Evolutionary conservation across 495 filamentous ascomycete genomes (phyloP), one percentile per base, ranked within the genome.

Genomic region (Ramalina peruviana): DNA sequence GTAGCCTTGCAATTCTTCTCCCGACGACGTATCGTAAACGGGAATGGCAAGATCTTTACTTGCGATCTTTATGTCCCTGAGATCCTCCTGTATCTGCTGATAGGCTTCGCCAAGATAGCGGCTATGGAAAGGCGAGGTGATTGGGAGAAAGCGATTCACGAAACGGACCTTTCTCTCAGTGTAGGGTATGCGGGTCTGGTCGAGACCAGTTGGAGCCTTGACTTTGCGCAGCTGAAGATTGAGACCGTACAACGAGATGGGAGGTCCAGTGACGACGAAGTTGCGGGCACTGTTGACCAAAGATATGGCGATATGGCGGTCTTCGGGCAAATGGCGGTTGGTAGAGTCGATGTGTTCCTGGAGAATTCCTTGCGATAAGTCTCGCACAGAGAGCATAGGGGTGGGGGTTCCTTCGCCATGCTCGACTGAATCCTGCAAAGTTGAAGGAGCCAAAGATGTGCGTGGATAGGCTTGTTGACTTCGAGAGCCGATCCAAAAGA

Each of bases 401-500:
- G 92, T 96, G 4, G 93, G 93, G 4, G 73, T 76, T 19, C 93
- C 93, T 64, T 99, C 93, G 6, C 92, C 89, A 67, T 89, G 81
- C 59, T 95, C 89, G 50, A 87, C 74, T 0, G 92, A 94, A 60
- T 99, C 93, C 62, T 90, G 88, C n/a, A 96, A 75, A 54, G 86
- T 82, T 1, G 77, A 79, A 1, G 93, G 93, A n/a, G 88, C 83
- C 47, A 99, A 72, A 1, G 93, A 96, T 2, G 93, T 97, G 46
- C 81, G 80, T 41, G 93, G 93, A 60, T 94, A 99, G 1, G 88
- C 88, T 63, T 99, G 93, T 62, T 99, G 93, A 63, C 90, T 95
- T 55, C 93, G 85, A n/a, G 89, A 78, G 54, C 93, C 93, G 55
- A 99, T 97, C 93, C 92, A 99, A 72, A 99, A 99, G n/a, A 99